phyloP scores from a whole-genome alignment of 305 asterid species.

The Ilex paraguariensis region DNA sequence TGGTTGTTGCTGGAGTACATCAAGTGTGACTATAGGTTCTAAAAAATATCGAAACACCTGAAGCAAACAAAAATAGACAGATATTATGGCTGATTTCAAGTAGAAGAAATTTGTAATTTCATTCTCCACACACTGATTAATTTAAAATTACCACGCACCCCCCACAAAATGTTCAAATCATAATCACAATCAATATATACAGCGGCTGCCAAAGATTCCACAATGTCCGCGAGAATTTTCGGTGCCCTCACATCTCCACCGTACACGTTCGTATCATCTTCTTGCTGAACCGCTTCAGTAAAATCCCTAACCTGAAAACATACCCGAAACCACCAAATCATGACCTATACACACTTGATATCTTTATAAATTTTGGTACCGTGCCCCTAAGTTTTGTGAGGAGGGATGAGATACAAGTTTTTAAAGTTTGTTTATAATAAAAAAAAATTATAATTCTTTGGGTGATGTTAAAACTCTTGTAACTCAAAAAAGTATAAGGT shows the following conservation, averaged over 20 bases:
- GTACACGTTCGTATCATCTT: conserved; percentile 43
- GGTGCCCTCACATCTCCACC: conserved; percentile 89
- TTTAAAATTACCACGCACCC: conserved; percentile 16
- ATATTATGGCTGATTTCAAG: background rate
- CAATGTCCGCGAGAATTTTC: conserved; percentile 63
- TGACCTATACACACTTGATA: no score
- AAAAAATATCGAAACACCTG: conserved; percentile 35
- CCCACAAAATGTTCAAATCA: conserved; percentile 29
- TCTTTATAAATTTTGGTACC: no score
- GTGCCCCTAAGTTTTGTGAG: no score
- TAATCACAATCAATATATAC: conserved; percentile 39
- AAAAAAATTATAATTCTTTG: no score
- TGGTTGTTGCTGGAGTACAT: conserved; percentile 53
- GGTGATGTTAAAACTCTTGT: no score
- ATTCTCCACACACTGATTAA: background rate
- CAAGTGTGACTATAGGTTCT: conserved; percentile 65
- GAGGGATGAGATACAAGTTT: no score
- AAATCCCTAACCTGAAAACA: conserved; percentile 72
- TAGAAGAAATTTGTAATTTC: background rate
- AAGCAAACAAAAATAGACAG: conserved; percentile 4
- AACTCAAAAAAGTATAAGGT: no score
- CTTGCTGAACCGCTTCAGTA: conserved; percentile 42
- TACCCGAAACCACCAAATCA: conserved; percentile 1
- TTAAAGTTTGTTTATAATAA: no score
- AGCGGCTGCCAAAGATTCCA: conserved; percentile 57